phyloP scores from a whole-genome alignment of 805 yeast genomes.

The Candida krabiensis region DNA sequence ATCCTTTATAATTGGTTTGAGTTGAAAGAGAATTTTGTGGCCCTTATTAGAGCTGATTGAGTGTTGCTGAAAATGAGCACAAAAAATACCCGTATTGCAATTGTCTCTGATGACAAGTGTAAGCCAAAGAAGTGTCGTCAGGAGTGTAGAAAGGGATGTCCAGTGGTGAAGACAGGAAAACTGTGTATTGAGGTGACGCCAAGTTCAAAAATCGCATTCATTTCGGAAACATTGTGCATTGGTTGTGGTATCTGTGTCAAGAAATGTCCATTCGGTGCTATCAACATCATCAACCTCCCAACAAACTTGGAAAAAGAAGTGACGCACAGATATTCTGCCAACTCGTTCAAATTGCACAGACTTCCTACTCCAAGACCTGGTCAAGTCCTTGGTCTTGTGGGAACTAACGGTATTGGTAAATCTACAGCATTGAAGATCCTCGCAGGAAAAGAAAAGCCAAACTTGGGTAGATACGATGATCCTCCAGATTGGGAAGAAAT shows the following conservation, averaged over 20 bases:
- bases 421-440: slow-evolving; percentile 95
- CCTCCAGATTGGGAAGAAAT: slow-evolving; percentile 99
- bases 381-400: slow-evolving; percentile 95
- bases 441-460: slow-evolving; percentile 97
- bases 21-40: no score
- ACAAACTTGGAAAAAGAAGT: slow-evolving; percentile 91
- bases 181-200: slow-evolving; percentile 96
- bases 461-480: slow-evolving; percentile 87
- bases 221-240: slow-evolving; percentile 90
- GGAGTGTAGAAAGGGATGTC: slow-evolving; percentile 96
- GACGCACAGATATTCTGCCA: slow-evolving; percentile 96
- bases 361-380: slow-evolving; percentile 99
- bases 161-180: slow-evolving; percentile 97
- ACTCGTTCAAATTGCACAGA: slow-evolving; percentile 95
- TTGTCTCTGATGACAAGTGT: slow-evolving; percentile 91
- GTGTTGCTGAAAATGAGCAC: slow-evolving; percentile 30
- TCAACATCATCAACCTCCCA: slow-evolving; percentile 92
- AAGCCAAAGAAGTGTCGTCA: slow-evolving; percentile 98
- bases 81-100: slow-evolving; percentile 82
- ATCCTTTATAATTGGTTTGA: no score
- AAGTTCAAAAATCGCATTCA: slow-evolving; percentile 86
- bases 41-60: background rate
- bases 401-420: slow-evolving; percentile 99
- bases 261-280: slow-evolving; percentile 98
- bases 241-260: slow-evolving; percentile 99